Evolutionary conservation across 2,329 filamentous ascomycete species (phyloP), one percentile per base, ranked within the genome.

Genomic region (Periconia digitata): DNA sequence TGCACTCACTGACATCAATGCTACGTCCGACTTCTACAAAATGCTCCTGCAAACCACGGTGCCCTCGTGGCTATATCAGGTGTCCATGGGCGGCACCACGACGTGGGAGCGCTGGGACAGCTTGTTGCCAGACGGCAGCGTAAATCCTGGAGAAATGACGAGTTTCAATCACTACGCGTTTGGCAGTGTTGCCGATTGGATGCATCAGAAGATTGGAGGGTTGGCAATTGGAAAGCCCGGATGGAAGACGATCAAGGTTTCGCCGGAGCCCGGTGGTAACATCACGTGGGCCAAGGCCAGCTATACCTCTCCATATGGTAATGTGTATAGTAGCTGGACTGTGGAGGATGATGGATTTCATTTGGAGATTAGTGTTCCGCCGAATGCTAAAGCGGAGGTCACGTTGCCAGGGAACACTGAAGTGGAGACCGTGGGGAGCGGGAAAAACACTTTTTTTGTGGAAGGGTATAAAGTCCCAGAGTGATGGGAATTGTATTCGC

Each of bases 71-170:
- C 58, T 80, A 1, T 79, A 78, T 43, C 76, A 74, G 12, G 71
- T 80, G 6, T 70, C 66, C 0, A 73, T 75, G 71, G 67, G 67
- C 8, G 77, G 70, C 0, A 80, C 77, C 0, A 80, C 77, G 0
- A 76, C 73, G 0, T 80, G 77, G 77, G 77, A 80, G 51, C 70
- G 78, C 2, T 80, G 78, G 78, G 76, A 80, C 41, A 74, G 72
- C 22, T 61, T 80, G 24, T 56, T 78, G 0, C 64, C 74, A 0
- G 63, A 79, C 46, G 76, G 76, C 0, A 65, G 53, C 0, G 55
- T 79, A 15, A 80, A 80, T 45, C 66, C 73, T 0, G 73, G 76
- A 0, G 55, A 66, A 24, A 79, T 80, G 77, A 77, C 76, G 0
- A 78, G 75, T 16, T 78, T 78, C 41, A 79, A 79, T 24, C 76